A percentile compares a stretch with the other conserved stretches of the same genome.
These are phyloP conservation scores for Sugiyamaella smithiae DNA, from an alignment of 805 yeast species.

Conservation along the genomic window DNA sequence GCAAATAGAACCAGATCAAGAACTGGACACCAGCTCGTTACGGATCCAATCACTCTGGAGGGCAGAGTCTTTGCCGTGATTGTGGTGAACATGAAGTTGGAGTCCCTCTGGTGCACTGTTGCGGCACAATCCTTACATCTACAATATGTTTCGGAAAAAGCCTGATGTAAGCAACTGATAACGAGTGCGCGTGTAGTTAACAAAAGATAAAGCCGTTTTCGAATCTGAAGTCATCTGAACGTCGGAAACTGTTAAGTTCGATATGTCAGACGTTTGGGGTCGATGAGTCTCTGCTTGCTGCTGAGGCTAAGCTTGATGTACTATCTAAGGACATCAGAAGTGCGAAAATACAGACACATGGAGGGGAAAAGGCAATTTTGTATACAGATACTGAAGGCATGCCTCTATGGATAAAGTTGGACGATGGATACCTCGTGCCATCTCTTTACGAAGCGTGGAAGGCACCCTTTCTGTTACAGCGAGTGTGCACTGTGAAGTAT, in stretches of 20 bases:
- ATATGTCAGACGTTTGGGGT: slow-evolving; percentile 42
- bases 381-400: slow-evolving; percentile 60
- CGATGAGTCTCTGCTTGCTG: slow-evolving; percentile 38
- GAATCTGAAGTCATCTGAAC: slow-evolving; percentile 78
- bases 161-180: slow-evolving; percentile 41
- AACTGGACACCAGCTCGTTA: slow-evolving; percentile 43
- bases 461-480: slow-evolving; percentile 62
- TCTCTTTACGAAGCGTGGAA: slow-evolving; percentile 69
- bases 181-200: no score
- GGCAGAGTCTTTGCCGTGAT: slow-evolving; percentile 21
- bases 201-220: slow-evolving; percentile 57
- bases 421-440: slow-evolving; percentile 59
- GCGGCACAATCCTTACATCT: not conserved
- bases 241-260: slow-evolving; percentile 50
- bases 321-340: slow-evolving; percentile 59
- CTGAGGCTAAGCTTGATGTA: slow-evolving; percentile 41
- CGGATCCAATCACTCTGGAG: slow-evolving; percentile 28
- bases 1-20: slow-evolving; percentile 50
- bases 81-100: slow-evolving; percentile 11
- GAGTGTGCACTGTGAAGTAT: slow-evolving; percentile 65
- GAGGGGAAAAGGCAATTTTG: slow-evolving; percentile 55
- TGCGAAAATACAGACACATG: slow-evolving; percentile 54
- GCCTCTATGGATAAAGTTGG: slow-evolving; percentile 64
- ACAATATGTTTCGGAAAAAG: slow-evolving; percentile 53
- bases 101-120: no score